Evolutionary conservation across 2,329 filamentous ascomycete species (phyloP).

Genomic region (Aspergillus vadensis): DNA sequence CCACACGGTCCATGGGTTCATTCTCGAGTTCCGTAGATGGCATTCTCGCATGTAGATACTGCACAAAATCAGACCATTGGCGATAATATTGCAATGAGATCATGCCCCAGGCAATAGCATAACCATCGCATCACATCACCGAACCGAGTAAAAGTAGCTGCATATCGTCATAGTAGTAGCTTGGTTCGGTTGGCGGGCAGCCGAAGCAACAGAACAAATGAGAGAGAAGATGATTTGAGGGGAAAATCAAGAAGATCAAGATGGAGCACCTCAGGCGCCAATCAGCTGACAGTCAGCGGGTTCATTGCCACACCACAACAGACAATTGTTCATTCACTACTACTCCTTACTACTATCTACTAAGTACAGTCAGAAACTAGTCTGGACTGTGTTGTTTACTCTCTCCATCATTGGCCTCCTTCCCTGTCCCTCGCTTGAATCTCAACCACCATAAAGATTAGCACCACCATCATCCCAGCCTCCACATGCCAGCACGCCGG

Average conservation of each 20-base stretch:
- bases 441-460: not conserved
- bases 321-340: not conserved
- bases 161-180: not conserved
- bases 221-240: not conserved
- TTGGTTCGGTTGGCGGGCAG: not conserved
- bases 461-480: not conserved
- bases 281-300: not conserved
- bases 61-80: too few species aligned
- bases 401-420: too few species aligned
- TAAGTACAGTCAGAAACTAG: too few species aligned
- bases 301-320: not conserved
- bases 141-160: not conserved
- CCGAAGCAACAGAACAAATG: not conserved
- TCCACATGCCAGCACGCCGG: not conserved
- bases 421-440: too few species aligned
- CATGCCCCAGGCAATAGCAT: not conserved
- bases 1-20: not conserved
- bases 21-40: not conserved
- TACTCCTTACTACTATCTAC: not conserved
- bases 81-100: not conserved
- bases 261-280: not conserved
- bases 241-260: not conserved
- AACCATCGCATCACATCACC: not conserved
- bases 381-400: too few species aligned
- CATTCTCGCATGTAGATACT: too few species aligned